Conservation (phyloP, 2,329 filamentous ascomycete species). For the Clarireedia hainanense region DNA sequence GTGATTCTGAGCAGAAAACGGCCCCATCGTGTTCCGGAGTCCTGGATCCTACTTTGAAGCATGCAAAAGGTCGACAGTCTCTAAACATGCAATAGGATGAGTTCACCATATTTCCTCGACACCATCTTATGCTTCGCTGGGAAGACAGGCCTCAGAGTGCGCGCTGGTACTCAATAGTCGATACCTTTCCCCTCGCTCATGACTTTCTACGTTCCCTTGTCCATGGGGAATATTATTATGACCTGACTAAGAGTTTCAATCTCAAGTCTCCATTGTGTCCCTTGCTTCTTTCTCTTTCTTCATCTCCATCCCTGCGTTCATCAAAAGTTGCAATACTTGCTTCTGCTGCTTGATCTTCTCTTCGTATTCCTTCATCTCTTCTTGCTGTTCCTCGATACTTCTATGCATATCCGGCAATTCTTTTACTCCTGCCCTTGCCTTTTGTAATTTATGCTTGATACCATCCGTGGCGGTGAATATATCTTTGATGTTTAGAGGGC, state of each 20-base stretch:
- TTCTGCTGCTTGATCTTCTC: conserved; percentile 55
- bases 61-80: background rate
- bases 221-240: too few relatives aligned
- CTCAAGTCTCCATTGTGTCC: conserved; percentile 6
- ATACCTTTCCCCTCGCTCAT: too few relatives aligned
- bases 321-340: conserved; percentile 46
- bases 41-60: too few relatives aligned
- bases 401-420: conserved; percentile 63
- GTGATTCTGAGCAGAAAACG: too few relatives aligned
- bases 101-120: background rate
- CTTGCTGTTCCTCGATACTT: conserved; percentile 58
- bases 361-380: conserved; percentile 61
- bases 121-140: too few relatives aligned
- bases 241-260: background rate
- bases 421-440: conserved; percentile 59
- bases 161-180: too few relatives aligned
- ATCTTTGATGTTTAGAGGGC: conserved; percentile 50
- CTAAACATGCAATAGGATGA: background rate
- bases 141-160: too few relatives aligned
- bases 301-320: conserved; percentile 40
- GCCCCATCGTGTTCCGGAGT: too few relatives aligned
- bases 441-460: conserved; percentile 76
- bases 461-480: conserved; percentile 70
- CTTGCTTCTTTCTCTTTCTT: conserved; percentile 29
- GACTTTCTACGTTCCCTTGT: too few relatives aligned